phyloP scores from a whole-genome alignment of 2,329 filamentous ascomycete genomes.

The Penicillium sclerotiorum region DNA sequence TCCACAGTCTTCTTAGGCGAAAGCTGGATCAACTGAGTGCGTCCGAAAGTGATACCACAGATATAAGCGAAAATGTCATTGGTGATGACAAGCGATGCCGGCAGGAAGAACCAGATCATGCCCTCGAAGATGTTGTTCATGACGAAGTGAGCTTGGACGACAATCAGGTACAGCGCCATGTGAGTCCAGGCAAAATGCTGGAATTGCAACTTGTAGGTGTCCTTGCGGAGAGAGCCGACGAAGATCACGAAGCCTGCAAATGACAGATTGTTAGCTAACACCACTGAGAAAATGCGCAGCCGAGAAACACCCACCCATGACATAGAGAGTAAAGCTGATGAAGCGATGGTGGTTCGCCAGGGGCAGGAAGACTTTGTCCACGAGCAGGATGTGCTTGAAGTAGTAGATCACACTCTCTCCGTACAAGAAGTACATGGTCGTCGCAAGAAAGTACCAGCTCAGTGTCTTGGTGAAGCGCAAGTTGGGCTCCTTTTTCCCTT shows the following conservation, averaged over 20 bases:
- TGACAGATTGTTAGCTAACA: constrained; percentile 14
- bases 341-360: constrained; percentile 97
- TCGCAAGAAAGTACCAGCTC: constrained; percentile 99
- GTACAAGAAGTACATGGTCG: constrained; percentile 98
- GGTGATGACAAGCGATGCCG: constrained; percentile 90
- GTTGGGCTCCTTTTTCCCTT: constrained; percentile 64
- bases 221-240: constrained; percentile 89
- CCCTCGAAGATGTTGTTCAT: constrained; percentile 99
- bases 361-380: constrained; percentile 88
- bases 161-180: constrained; percentile 97
- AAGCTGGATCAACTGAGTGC: constrained; percentile 95
- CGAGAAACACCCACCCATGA: constrained; percentile 70
- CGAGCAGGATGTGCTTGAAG: constrained; percentile 97
- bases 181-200: constrained; percentile 99
- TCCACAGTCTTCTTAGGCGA: constrained; percentile 99
- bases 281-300: not conserved
- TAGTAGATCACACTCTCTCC: constrained; percentile 99
- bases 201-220: constrained; percentile 98
- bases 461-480: constrained; percentile 92
- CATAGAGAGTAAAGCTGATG: constrained; percentile 97
- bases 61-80: constrained; percentile 99
- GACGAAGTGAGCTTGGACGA: constrained; percentile 97
- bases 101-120: constrained; percentile 99
- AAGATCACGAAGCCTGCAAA: constrained; percentile 91
- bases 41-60: constrained; percentile 94